Evolutionary conservation across 1,284 basidiomycete genomes (phyloP).

Genomic region (Ustilago hordei): DNA sequence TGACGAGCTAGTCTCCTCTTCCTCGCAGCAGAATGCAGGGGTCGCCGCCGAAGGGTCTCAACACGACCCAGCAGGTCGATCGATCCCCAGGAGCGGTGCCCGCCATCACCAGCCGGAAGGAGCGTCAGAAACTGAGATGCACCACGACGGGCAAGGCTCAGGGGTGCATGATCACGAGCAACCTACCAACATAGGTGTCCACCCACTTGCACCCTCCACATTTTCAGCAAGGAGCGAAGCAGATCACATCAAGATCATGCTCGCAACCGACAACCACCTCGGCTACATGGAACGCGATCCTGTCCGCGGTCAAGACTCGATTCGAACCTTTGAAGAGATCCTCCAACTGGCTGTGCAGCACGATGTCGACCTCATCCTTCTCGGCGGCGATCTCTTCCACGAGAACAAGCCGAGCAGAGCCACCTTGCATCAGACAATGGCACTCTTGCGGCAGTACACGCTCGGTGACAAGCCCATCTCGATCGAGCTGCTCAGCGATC

Average conservation of each 20-base stretch:
- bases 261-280: constrained; percentile 73
- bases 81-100: background rate
- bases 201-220: constrained; percentile 25
- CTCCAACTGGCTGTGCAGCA: constrained; percentile 88
- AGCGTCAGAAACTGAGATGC: constrained; percentile 4
- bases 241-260: constrained; percentile 60
- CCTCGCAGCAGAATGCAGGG: constrained; percentile 5
- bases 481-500: constrained; percentile 90
- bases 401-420: constrained; percentile 95
- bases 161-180: background rate
- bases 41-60: background rate
- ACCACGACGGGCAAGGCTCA: constrained; percentile 4
- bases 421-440: constrained; percentile 79
- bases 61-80: background rate
- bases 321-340: constrained; percentile 94
- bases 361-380: constrained; percentile 75
- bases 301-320: constrained; percentile 90
- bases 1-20: constrained; percentile 13
- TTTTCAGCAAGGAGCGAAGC: constrained; percentile 35
- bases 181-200: background rate
- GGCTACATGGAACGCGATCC: constrained; percentile 96
- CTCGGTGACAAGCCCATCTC: constrained; percentile 87
- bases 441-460: constrained; percentile 89
- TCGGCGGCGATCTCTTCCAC: constrained; percentile 96
- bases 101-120: constrained; percentile 1